Base-by-base conservation (phyloP, 345 rosid genomes). In the Salix koriyanagi region DNA sequence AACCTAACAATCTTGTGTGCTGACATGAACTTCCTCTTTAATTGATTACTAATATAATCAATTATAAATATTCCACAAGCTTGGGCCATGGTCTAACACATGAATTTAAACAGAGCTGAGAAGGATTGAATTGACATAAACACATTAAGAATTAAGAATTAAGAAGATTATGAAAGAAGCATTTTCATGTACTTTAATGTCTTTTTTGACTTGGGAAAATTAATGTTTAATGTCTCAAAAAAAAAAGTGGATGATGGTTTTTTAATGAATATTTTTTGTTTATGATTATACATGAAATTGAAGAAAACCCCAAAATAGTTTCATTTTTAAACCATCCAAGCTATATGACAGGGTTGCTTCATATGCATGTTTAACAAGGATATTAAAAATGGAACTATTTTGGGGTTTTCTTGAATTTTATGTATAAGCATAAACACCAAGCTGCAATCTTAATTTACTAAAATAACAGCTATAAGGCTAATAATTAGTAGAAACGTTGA, bases 41-140 rank as follows among this genome's bases (percentile, higher is more conserved):
- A 32, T 32, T 32, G 4, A 32, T 32, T 32, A 32, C 34, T 32
- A 32, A 32, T 32, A 9, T 21, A 26, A 54, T 54, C 21, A 21
- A 21, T 54, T 54, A 19, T 54, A 54, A 54, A 54, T 54, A 54
- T 54, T 21, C 60, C 60, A 7, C 25, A 6, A 2, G 62, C 62
- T 23, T 21, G 6, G 25, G 30, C 68, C 69, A 39, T 68, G 50
- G 54, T 42, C n/a, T 9, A 30, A 58, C 50, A 30, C 56, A 69
- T 58, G 21, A 65, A 61, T 66, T 14, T 64, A 34, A 41, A 70
- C 32, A 18, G 28, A 26, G 21, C 25, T 54, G 76, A 79, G 73
- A 77, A 67, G 23, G 80, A 75, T 34, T 50, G 74, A 76, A 81
- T 79, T 76, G 83, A 81, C 79, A 75, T 60, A 46, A 70, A 80